Percentiles rank a stretch among this genome's conserved stretches.
Conservation (phyloP, 1,139 yeast genomes). For the Arxiozyma bovina region DNA sequence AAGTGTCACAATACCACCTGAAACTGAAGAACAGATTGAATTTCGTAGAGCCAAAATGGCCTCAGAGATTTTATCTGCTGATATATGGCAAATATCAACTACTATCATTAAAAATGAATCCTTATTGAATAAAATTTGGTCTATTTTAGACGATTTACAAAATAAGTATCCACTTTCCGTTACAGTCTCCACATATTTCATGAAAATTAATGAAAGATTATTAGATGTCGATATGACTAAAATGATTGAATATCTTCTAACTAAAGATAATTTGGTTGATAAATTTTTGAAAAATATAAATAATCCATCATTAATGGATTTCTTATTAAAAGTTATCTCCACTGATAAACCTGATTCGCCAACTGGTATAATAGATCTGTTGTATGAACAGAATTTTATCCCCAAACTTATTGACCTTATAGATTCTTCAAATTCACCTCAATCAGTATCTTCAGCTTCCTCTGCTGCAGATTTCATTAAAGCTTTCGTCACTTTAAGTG, state of each 20-base stretch:
- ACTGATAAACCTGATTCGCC: constrained; percentile 58
- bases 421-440: constrained; percentile 33
- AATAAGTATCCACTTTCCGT: constrained; percentile 56
- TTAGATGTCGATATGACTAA: constrained; percentile 85
- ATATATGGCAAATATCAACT: constrained; percentile 90
- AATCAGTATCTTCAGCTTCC: constrained; percentile 30
- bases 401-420: constrained; percentile 45
- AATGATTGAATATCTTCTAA: constrained; percentile 52
- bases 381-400: constrained; percentile 43
- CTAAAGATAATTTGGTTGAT: constrained; percentile 44
- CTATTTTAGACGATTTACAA: constrained; percentile 45
- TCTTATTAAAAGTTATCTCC: constrained; percentile 49
- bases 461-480: constrained; percentile 93
- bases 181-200: constrained; percentile 73
- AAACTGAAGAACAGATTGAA: constrained; percentile 45
- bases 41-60: constrained; percentile 75
- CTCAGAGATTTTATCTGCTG: constrained; percentile 82
- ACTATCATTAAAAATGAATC: constrained; percentile 71
- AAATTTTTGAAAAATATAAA: constrained; percentile 46
- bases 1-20: constrained; percentile 31
- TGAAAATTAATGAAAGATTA: constrained; percentile 88
- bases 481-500: constrained; percentile 85
- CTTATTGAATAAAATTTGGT: constrained; percentile 67
- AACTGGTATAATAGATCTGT: constrained; percentile 49
- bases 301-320: constrained; percentile 67